Evolutionary conservation across 1,284 basidiomycete genomes (phyloP).

Genomic region (Melampsora larici-populina): DNA sequence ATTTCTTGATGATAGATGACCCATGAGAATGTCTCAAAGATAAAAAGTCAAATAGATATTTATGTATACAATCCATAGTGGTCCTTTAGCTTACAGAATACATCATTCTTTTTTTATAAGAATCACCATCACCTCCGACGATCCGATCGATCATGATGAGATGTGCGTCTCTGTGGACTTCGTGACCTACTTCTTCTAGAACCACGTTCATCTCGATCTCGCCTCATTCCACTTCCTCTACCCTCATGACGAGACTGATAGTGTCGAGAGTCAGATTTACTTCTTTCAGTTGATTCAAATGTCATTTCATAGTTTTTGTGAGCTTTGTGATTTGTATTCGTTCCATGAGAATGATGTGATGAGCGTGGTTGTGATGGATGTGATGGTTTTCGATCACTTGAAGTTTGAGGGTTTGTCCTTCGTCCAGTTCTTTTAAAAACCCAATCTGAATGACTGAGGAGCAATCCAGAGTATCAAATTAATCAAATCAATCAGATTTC

Average conservation of each 20-base stretch:
- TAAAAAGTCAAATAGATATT: too few species aligned
- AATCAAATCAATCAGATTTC: not conserved
- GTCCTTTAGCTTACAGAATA: too few species aligned
- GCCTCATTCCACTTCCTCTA: not conserved
- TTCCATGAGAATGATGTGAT: not conserved
- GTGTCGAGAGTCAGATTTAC: not conserved
- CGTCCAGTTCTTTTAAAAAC: slow-evolving; percentile 29
- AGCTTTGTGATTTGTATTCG: not conserved
- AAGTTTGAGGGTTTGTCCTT: not conserved
- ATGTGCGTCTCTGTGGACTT: not conserved
- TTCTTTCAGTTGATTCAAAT: slow-evolving; percentile 12
- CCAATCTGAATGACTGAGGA: slow-evolving; percentile 41
- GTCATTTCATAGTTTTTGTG: slow-evolving; percentile 30
- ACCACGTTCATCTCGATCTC: not conserved
- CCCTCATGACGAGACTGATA: not conserved
- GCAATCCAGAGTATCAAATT: not conserved
- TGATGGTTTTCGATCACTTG: not conserved
- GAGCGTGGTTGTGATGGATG: not conserved
- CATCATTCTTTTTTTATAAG: too few species aligned
- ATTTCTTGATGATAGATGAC: too few species aligned
- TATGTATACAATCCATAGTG: too few species aligned
- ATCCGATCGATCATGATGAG: slow-evolving; percentile 1
- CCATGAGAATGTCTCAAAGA: too few species aligned
- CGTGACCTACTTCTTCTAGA: slow-evolving; percentile 6
- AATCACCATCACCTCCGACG: not conserved